Percentiles rank a stretch among this genome's conserved stretches.
Evolutionary conservation across 1,284 basidiomycete species (phyloP).

Genomic region (Cryptococcus floricola): DNA sequence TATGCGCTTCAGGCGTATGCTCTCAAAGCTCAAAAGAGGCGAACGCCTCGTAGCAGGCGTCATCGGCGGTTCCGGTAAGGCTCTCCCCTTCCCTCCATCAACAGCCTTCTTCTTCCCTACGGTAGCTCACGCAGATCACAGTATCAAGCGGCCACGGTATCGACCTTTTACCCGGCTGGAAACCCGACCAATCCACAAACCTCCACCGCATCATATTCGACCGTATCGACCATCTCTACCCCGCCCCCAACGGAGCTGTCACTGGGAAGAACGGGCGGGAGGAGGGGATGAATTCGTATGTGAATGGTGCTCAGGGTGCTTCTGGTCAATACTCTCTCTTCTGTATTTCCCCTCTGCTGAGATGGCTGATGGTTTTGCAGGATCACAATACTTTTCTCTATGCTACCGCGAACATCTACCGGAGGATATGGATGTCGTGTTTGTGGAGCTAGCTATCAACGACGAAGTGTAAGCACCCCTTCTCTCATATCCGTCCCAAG

Average conservation of each 20-base stretch:
- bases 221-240: slow-evolving; percentile 35
- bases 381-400: slow-evolving; percentile 34
- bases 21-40: slow-evolving; percentile 26
- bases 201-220: slow-evolving; percentile 39
- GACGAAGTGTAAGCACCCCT: slow-evolving; percentile 27
- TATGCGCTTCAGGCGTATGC: slow-evolving; percentile 21
- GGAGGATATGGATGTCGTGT: slow-evolving; percentile 32
- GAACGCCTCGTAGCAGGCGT: slow-evolving; percentile 25
- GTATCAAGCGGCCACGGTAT: slow-evolving; percentile 35
- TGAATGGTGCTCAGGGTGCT: slow-evolving; percentile 39
- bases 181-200: slow-evolving; percentile 23
- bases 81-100: not conserved
- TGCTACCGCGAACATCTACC: slow-evolving; percentile 34
- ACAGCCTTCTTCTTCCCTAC: no score
- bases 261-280: slow-evolving; percentile 7
- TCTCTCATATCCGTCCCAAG: no score
- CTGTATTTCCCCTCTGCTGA: no score
- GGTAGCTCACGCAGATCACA: not conserved
- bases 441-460: slow-evolving; percentile 40
- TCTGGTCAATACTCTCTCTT: slow-evolving; percentile 15
- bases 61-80: slow-evolving; percentile 25
- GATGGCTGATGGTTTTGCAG: slow-evolving; percentile 1
- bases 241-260: slow-evolving; percentile 13
- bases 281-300: slow-evolving; percentile 22
- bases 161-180: slow-evolving; percentile 7